Percentiles rank a stretch among this genome's conserved stretches.
Conservation (phyloP, 1,284 basidiomycete genomes). For the Cerioporus squamosus region DNA sequence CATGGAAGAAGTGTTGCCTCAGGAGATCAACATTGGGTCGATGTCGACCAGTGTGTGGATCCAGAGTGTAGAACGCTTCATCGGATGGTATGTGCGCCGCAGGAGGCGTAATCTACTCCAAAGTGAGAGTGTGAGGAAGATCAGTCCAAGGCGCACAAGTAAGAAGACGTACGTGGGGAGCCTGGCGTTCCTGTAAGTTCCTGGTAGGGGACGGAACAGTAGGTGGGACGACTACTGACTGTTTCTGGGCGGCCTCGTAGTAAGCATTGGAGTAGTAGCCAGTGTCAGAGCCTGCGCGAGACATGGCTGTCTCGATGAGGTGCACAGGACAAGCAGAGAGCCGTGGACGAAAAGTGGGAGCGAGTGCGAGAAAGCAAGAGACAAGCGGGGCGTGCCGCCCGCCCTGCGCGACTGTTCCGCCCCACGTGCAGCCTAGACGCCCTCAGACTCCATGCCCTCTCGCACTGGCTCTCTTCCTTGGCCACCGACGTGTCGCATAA, state of each 20-base stretch:
- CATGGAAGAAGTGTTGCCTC: constrained; percentile 92
- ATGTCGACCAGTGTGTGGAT: constrained; percentile 41
- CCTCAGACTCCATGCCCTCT: too few relatives aligned
- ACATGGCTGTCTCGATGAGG: background rate
- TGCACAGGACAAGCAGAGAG: background rate
- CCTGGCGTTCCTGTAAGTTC: constrained; percentile 28
- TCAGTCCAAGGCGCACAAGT: background rate
- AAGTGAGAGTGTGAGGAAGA: background rate
- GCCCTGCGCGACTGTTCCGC: background rate
- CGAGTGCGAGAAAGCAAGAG: background rate
- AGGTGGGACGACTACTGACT: constrained; percentile 23
- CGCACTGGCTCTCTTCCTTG: too few relatives aligned
- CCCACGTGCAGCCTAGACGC: background rate
- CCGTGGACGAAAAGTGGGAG: background rate
- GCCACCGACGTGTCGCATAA: too few relatives aligned
- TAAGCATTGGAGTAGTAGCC: constrained; percentile 21
- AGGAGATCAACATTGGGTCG: constrained; percentile 87
- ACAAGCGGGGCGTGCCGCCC: background rate
- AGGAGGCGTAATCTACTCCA: constrained; percentile 35
- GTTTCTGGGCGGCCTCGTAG: constrained; percentile 6
- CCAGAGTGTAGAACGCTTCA: constrained; percentile 40
- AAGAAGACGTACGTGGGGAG: constrained; percentile 20
- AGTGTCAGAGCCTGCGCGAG: constrained; percentile 4
- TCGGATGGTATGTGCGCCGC: constrained; percentile 37
- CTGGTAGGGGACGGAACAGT: constrained; percentile 18